These are phyloP conservation scores for Curvularia lunata DNA, from an alignment of 2,329 filamentous ascomycete species.

Conservation along the genomic window DNA sequence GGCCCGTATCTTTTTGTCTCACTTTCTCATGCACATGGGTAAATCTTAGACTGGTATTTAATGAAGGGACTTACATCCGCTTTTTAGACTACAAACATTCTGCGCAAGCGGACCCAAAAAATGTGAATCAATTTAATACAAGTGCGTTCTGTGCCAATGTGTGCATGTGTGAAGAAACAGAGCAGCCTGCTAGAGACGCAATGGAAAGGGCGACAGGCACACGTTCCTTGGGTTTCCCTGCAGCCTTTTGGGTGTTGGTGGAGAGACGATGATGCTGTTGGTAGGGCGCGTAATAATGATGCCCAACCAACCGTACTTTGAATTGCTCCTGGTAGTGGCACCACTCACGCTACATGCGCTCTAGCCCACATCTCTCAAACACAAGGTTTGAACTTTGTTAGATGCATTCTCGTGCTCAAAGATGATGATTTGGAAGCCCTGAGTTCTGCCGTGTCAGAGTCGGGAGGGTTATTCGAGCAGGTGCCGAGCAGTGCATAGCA, in stretches of 20 bases:
- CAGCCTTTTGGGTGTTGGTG: neutral
- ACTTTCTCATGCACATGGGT: slow-evolving; percentile 36
- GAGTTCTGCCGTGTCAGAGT: neutral
- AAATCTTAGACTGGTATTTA: slow-evolving; percentile 50
- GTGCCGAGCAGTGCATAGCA: slow-evolving; percentile 7
- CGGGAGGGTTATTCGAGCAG: slow-evolving; percentile 1
- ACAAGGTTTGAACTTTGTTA: neutral
- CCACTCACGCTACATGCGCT: neutral
- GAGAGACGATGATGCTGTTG: neutral
- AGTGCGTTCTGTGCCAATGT: neutral
- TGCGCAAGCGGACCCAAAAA: slow-evolving; percentile 43
- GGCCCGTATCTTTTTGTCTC: slow-evolving; percentile 30
- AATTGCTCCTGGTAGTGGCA: neutral
- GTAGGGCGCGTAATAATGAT: neutral
- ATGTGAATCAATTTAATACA: slow-evolving; percentile 22
- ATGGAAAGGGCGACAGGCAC: neutral
- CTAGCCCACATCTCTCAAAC: slow-evolving; percentile 1
- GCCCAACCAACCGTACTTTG: slow-evolving; percentile 4
- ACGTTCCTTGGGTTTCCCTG: neutral
- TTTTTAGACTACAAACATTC: slow-evolving; percentile 44
- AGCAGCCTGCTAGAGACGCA: neutral
- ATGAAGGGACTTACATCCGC: slow-evolving; percentile 50
- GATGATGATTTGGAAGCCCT: neutral
- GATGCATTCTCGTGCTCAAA: neutral
- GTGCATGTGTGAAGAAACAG: slow-evolving; percentile 2